These are phyloP conservation scores for Aspergillus carlsbadensis DNA, from an alignment of 495 filamentous ascomycete species.

Conservation along the genomic window DNA sequence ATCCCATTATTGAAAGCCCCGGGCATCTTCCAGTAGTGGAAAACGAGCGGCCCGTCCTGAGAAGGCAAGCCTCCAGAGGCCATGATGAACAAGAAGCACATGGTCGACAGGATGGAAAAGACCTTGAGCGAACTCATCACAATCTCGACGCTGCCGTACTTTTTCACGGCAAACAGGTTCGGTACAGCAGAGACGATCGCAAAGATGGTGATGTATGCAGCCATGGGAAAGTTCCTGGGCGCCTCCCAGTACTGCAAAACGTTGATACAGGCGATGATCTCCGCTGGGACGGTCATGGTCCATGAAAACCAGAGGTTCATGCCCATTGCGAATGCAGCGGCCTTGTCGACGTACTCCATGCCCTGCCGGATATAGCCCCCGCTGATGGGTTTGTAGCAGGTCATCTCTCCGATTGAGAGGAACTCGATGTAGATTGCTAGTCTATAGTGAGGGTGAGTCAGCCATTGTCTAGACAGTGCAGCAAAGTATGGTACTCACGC, in stretches of 20 bases:
- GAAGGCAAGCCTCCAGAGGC: slow-evolving; percentile 28
- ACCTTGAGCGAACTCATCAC: slow-evolving; percentile 32
- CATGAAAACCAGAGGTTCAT: slow-evolving; percentile 35
- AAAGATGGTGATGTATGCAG: slow-evolving; percentile 33
- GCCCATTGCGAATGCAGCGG: slow-evolving; percentile 31
- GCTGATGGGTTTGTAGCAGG: slow-evolving; percentile 29
- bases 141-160: slow-evolving; percentile 32
- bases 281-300: slow-evolving; percentile 32
- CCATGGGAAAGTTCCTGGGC: slow-evolving; percentile 25
- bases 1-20: slow-evolving; percentile 33
- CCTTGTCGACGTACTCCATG: slow-evolving; percentile 30
- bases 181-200: slow-evolving; percentile 18
- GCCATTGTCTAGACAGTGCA: not conserved
- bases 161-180: slow-evolving; percentile 25
- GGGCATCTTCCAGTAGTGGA: slow-evolving; percentile 30
- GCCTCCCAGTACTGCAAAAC: slow-evolving; percentile 30
- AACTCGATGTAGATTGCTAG: slow-evolving; percentile 30
- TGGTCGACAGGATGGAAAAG: slow-evolving; percentile 24
- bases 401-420: slow-evolving; percentile 33
- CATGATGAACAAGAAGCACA: slow-evolving; percentile 35
- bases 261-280: slow-evolving; percentile 29
- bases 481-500: slow-evolving; percentile 22
- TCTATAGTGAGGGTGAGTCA: not conserved
- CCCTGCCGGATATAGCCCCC: slow-evolving; percentile 32
- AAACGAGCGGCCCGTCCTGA: slow-evolving; percentile 28